Evolutionary conservation across 2,329 filamentous ascomycete genomes (phyloP), one percentile per base, ranked within the genome.

Genomic region (Ceratocystis cubensis): DNA sequence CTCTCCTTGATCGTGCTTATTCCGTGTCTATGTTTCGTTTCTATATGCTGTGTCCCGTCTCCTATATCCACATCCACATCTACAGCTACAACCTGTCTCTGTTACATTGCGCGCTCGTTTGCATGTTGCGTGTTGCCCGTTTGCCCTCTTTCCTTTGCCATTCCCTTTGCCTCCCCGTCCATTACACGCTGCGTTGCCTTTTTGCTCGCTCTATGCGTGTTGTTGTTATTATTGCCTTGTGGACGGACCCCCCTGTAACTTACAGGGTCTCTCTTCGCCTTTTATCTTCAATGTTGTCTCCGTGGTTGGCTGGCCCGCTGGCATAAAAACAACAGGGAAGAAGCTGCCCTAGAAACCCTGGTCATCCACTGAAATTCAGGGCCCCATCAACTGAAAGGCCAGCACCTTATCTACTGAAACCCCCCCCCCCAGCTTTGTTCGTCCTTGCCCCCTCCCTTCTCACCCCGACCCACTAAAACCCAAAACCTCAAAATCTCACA

Each of bases 401-500:
- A 53, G n/a, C n/a, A 3, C n/a, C 48, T 28, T 1, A 53, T 15
- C 48, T 20, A 28, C 48, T 53, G 20, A 50, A 53, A 53, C 46
- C 5, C 46, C 20, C 13, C 48, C 5, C 20, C 48, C 48, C 5
- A 4, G 46, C 48, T 28, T 5, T 41, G 37, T 13, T 41, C 37
- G 10, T 41, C 48, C n/a, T 5, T 13, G 8, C 7, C 48, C 17
- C 48, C n/a, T 22, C 48, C 48, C 17, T 13, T 25, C 48, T 13
- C 48, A 10, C 20, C 20, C 48, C 48, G 20, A 53, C 61, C 56
- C 56, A 59, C 56, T 59, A 37, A 59, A 57, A 59, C 56, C 7
- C 48, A 37, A 53, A 13, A 22, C 48, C 48, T 25, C 48, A 25
- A 25, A n/a, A n/a, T 53, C 17, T 59, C 56, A 59, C 56, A 59